phyloP scores from a whole-genome alignment of 345 rosid genomes.

The Gossypium longicalyx region DNA sequence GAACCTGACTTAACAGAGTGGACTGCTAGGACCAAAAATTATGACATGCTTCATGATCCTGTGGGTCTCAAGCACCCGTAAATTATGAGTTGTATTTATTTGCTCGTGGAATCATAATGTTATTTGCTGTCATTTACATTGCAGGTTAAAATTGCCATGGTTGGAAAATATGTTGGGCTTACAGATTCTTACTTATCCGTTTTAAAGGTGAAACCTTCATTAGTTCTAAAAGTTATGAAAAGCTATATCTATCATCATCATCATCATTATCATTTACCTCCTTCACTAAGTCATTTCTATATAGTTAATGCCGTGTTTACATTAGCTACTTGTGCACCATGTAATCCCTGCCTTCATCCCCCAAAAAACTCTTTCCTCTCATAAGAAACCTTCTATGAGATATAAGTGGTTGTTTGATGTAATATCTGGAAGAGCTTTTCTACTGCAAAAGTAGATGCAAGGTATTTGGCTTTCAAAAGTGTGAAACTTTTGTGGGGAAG shows the following conservation, averaged over 20 bases:
- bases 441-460: not conserved
- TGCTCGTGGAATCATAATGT: slow-evolving; percentile 5
- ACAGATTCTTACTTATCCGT: slow-evolving; percentile 77
- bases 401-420: not conserved
- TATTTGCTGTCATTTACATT: slow-evolving; percentile 12
- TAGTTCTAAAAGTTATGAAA: not conserved
- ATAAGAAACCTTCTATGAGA: not conserved
- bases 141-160: slow-evolving; percentile 80
- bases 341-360: not conserved
- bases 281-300: not conserved
- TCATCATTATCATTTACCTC: not conserved
- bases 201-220: slow-evolving; percentile 45
- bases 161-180: slow-evolving; percentile 75
- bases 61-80: slow-evolving; percentile 38
- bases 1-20: slow-evolving; percentile 69
- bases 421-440: not conserved
- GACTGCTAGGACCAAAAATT: slow-evolving; percentile 74
- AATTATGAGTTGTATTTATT: not conserved
- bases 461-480: not conserved
- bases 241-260: not conserved
- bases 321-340: not conserved
- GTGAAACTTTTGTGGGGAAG: not conserved
- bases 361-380: not conserved
- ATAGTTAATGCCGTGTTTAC: not conserved
- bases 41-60: slow-evolving; percentile 61